Conservation (phyloP, 495 filamentous ascomycete species). For the Staphylotrichum longicolle region DNA sequence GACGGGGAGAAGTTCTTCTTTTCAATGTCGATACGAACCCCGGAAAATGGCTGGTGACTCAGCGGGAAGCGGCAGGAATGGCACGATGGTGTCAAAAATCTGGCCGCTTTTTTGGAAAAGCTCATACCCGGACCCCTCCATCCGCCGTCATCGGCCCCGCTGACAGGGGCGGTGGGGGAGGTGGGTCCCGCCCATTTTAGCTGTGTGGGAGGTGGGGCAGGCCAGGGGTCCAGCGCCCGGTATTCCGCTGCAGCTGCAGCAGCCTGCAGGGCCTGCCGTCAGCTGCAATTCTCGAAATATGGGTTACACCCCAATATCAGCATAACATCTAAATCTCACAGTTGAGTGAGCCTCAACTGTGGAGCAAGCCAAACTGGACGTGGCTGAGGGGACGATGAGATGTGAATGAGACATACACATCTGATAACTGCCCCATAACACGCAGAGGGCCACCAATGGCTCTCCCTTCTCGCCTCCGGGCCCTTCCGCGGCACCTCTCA, state of each 20-base stretch:
- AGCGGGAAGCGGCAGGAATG: slow-evolving; percentile 7
- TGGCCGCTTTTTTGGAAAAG: slow-evolving; percentile 14
- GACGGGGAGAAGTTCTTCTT: not conserved
- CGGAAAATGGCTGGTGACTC: slow-evolving; percentile 2
- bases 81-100: not conserved
- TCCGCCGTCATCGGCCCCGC: slow-evolving; percentile 29
- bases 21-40: not conserved
- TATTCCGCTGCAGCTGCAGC: not conserved
- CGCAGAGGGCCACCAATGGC: not conserved
- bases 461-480: not conserved
- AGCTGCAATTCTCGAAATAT: not conserved
- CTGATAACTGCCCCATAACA: no score
- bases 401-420: no score
- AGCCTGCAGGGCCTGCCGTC: not conserved
- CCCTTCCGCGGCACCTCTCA: not conserved
- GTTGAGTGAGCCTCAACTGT: no score
- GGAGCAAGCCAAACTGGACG: no score
- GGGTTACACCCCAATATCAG: not conserved
- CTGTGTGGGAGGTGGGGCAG: slow-evolving; percentile 7
- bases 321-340: not conserved
- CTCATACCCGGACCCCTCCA: slow-evolving; percentile 22
- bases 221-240: slow-evolving; percentile 6
- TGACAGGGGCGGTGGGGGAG: not conserved
- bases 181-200: slow-evolving; percentile 3
- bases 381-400: no score